A percentile compares a stretch with the other conserved stretches of the same genome.
These are phyloP conservation scores for Epichloe glyceriae DNA, from an alignment of 2,329 filamentous ascomycete species.

Conservation along the genomic window DNA sequence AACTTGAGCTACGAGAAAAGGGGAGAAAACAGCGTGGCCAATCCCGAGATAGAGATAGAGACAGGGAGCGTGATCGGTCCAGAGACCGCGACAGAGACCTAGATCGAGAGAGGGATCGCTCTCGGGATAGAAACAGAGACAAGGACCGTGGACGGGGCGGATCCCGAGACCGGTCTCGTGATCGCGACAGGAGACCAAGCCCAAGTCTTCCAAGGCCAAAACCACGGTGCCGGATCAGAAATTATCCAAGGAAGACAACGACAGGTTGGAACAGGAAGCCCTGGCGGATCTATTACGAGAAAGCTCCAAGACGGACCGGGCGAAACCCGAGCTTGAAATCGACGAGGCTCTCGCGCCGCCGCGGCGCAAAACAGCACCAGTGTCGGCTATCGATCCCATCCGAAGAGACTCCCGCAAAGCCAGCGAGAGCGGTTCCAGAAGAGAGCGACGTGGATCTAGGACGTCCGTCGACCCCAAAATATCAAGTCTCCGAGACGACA, in stretches of 20 bases:
- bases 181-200: conserved; percentile 19
- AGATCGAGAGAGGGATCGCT: conserved; percentile 19
- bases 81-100: conserved; percentile 17
- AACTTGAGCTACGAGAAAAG: conserved; percentile 25
- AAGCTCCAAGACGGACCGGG: conserved; percentile 35
- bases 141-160: conserved; percentile 17
- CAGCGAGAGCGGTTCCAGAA: conserved; percentile 18
- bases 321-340: conserved; percentile 42
- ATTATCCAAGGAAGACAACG: conserved; percentile 44
- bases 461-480: conserved; percentile 16
- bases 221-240: conserved; percentile 31
- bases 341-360: conserved; percentile 43
- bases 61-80: conserved; percentile 12
- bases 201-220: conserved; percentile 20
- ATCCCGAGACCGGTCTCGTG: conserved; percentile 18
- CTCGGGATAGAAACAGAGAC: conserved; percentile 18
- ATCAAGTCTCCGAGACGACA: conserved; percentile 15
- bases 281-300: conserved; percentile 46
- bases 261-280: conserved; percentile 44
- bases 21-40: conserved; percentile 17
- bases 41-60: background rate
- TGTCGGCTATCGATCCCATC: conserved; percentile 47
- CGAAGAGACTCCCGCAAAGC: conserved; percentile 29
- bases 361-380: conserved; percentile 36
- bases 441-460: conserved; percentile 20